Base-by-base conservation (phyloP, 768 basidiomycete species). In the Phallus indusiatus region DNA sequence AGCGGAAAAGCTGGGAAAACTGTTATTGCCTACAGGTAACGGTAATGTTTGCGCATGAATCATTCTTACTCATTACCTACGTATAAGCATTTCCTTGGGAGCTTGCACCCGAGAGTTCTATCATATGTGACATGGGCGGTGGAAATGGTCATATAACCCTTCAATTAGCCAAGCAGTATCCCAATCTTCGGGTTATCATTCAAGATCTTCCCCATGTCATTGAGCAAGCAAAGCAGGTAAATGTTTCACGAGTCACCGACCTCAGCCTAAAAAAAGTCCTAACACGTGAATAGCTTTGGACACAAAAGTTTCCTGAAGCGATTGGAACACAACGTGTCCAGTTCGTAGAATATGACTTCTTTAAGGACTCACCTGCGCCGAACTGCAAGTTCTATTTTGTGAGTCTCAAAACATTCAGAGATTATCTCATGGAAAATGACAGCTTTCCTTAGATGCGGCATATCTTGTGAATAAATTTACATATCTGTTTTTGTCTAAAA, bases 301-400 rank as follows among this genome's bases (percentile, higher is more conserved):
- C 67, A 0, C 54, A 55, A 2, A 62, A 71, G n/a, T 69, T 62
- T 53, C 74, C 75, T 5, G 66, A 71, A 24, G 75, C 72, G 1
- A 65, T 77, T 16, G 56, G 62, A n/a, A 64, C 73, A 37, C 56
- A 71, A 11, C 65, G 71, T 6, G 67, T 77, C 34, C 62, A 72
- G 34, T 76, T 78, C 61, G 65, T 68, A 21, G 55, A 71, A 0
- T 65, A 77, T 14, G 71, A 78, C 52, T 77, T 78, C 60, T 69
- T 77, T 24, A 63, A 53, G 3, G 72, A 75, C 14, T 47, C 24
- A 14, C 62, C 64, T 51, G 35, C 57, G 5, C 28, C 21, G 24
- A 61, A 54, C 4, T 42, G 59, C 28, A 64, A 65, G 47, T 42
- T 65, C 18, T 65, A 65, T 47, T 65, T 64, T 56, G 64, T 65